Conservation (phyloP, 2,329 filamentous ascomycete genomes). For the Talaromyces sp. region DNA sequence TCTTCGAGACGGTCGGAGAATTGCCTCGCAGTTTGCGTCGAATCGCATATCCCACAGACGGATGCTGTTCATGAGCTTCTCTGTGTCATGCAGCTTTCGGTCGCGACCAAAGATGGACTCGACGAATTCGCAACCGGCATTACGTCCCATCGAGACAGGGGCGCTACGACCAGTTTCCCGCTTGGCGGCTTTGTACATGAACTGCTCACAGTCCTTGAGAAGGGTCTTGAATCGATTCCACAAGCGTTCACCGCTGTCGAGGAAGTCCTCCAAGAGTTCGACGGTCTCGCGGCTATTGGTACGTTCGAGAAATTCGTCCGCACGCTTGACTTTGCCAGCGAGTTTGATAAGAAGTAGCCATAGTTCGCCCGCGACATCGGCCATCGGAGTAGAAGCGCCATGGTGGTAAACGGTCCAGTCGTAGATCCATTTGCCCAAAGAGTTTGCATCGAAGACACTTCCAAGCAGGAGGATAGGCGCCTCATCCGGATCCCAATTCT, state of each 20-base stretch:
- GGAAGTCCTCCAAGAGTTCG: conserved; percentile 85
- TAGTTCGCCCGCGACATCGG: conserved; percentile 88
- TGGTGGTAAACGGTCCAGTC: conserved; percentile 97
- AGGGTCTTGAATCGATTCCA: conserved; percentile 81
- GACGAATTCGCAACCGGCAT: conserved; percentile 91
- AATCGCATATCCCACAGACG: conserved; percentile 90
- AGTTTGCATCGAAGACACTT: conserved; percentile 96
- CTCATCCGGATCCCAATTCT: conserved; percentile 97
- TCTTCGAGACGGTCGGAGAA: conserved; percentile 55
- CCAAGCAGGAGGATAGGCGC: conserved; percentile 91
- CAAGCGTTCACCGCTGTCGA: conserved; percentile 81
- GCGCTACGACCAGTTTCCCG: conserved; percentile 63
- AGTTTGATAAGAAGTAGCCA: conserved; percentile 95
- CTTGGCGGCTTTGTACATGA: conserved; percentile 90
- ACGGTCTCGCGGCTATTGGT: conserved; percentile 71
- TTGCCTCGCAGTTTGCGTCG: conserved; percentile 92
- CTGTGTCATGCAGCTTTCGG: conserved; percentile 81
- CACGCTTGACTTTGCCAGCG: conserved; percentile 88
- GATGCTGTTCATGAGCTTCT: conserved; percentile 87
- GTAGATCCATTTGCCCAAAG: conserved; percentile 97
- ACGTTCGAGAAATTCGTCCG: conserved; percentile 71
- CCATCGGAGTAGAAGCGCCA: conserved; percentile 75
- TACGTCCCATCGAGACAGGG: conserved; percentile 76
- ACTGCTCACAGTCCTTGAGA: conserved; percentile 86
- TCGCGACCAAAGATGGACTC: conserved; percentile 93